Percentiles rank a stretch among this genome's conserved stretches.
Evolutionary conservation across 2,329 filamentous ascomycete genomes (phyloP).

Genomic region (Chaetomium globosum): DNA sequence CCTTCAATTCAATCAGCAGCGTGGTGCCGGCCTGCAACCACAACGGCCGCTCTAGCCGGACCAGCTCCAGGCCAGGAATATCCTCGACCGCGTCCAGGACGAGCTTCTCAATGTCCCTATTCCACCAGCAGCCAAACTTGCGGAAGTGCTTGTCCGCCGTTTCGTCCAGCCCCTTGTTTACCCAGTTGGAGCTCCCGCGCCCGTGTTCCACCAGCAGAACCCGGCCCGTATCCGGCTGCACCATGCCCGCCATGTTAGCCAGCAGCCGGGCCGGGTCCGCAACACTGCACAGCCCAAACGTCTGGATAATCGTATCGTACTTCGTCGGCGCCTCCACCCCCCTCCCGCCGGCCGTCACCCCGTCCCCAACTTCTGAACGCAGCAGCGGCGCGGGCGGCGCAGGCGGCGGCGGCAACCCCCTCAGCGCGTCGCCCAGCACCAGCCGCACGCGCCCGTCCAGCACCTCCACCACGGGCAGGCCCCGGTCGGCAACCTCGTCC

Average conservation of each 20-base stretch:
- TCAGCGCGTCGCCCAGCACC: constrained; percentile 53
- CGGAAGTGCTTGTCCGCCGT: constrained; percentile 59
- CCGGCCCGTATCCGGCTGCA: constrained; percentile 59
- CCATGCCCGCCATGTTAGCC: constrained; percentile 53
- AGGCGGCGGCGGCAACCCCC: constrained; percentile 47
- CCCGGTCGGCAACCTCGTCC: constrained; percentile 9
- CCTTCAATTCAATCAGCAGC: constrained; percentile 59
- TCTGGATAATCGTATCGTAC: constrained; percentile 67
- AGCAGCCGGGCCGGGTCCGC: constrained; percentile 58
- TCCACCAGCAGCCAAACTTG: constrained; percentile 70
- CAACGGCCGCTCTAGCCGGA: constrained; percentile 56
- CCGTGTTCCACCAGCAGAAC: constrained; percentile 67
- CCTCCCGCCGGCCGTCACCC: too few relatives aligned
- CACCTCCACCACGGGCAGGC: constrained; percentile 41
- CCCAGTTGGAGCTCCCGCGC: constrained; percentile 55
- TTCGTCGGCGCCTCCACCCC: constrained; percentile 34
- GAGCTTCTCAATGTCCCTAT: constrained; percentile 61
- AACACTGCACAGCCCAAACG: constrained; percentile 67
- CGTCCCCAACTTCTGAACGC: background rate
- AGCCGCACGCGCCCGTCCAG: constrained; percentile 51
- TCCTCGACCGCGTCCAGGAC: constrained; percentile 52
- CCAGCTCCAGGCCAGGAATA: constrained; percentile 59
- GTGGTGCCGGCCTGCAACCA: constrained; percentile 60
- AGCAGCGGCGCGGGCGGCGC: background rate
- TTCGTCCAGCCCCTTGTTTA: constrained; percentile 60